Base-by-base conservation (phyloP, 2,329 filamentous ascomycete genomes). In the Pseudopithomyces maydicus region DNA sequence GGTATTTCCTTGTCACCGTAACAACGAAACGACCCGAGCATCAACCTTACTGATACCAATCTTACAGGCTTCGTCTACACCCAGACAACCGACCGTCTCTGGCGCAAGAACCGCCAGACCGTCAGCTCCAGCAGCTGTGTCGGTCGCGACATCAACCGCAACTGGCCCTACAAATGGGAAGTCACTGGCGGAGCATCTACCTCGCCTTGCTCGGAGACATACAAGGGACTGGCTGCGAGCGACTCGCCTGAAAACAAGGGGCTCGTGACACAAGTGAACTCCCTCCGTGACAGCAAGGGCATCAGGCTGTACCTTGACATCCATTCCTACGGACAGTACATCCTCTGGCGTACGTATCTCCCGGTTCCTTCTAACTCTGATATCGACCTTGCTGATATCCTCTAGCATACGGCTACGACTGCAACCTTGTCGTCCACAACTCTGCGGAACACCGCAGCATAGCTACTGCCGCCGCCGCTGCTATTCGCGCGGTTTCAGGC, bases 301-400 rank as follows among this genome's bases (percentile, higher is more conserved):
- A 78, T 89, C 46, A 81, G 84, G 59, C 78, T 88, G 1, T 90
- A 83, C 68, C 82, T 89, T 36, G 87, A 90, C 73, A 84, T 83
- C 67, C 87, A 89, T 74, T 82, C 83, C 1, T 89, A 86, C 70
- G 62, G 61, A 29, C 64, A 68, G 48, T 66, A 68, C 52, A 67
- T 70, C 12, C 63, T 70, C 7, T 68, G 65, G 65, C 65, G 62
- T 69, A 62, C 61, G 66, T 54, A 4, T 12, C 6, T 14, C 20
- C 19, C 2, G 8, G n/a, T 33, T 35, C 19, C 45, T 29, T 29
- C 8, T 8, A 29, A 29, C n/a, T 17, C 10, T 6, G n/a, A n/a
- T 5, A 35, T 22, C 32, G n/a, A 2, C n/a, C 35, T 38, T 38
- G 5, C 35, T 38, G 12, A 38, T n/a, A 38, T 14, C 12, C 12